Percentiles rank a stretch among this genome's conserved stretches.
These are phyloP conservation scores for Macadamia tetraphylla DNA, from an alignment of 164 flowering plant species.

Conservation along the genomic window DNA sequence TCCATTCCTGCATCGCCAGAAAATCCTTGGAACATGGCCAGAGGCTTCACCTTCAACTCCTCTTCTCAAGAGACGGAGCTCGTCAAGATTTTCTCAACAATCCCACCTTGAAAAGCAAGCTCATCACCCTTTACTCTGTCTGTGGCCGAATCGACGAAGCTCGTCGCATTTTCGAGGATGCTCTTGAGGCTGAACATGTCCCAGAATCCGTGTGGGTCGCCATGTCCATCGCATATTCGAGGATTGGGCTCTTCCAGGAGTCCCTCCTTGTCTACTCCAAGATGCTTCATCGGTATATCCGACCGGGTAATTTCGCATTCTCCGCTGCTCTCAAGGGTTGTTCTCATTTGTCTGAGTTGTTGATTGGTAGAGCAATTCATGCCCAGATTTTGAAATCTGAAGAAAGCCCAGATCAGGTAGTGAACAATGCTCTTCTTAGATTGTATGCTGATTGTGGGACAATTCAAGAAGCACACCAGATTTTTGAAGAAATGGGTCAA, in stretches of 20 bases:
- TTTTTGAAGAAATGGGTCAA: slow-evolving; percentile 40
- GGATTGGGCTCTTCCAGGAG: slow-evolving; percentile 22
- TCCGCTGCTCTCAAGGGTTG: slow-evolving; percentile 37
- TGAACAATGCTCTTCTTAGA: slow-evolving; percentile 28
- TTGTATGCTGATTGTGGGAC: slow-evolving; percentile 26
- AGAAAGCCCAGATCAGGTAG: slow-evolving; percentile 33
- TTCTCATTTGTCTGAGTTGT: slow-evolving; percentile 12
- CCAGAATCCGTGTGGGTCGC: slow-evolving; percentile 29
- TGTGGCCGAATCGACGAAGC: slow-evolving; percentile 35
- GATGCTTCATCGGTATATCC: slow-evolving; percentile 17
- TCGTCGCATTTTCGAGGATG: slow-evolving; percentile 27
- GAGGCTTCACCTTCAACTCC: slow-evolving; percentile 30
- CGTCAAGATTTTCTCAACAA: slow-evolving; percentile 9
- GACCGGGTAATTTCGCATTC: slow-evolving; percentile 17
- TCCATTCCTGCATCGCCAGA: slow-evolving; percentile 31
- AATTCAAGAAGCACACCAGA: slow-evolving; percentile 21
- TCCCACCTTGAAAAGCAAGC: slow-evolving; percentile 25
- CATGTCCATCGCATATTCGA: slow-evolving; percentile 36
- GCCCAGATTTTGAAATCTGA: slow-evolving; percentile 32
- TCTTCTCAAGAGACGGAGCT: not conserved
- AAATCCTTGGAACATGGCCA: slow-evolving; percentile 28
- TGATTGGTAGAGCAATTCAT: slow-evolving; percentile 31
- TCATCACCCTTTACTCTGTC: slow-evolving; percentile 37
- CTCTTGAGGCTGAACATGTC: slow-evolving; percentile 6
- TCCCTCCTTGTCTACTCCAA: slow-evolving; percentile 27